Evolutionary conservation across 768 basidiomycete genomes (phyloP), one percentile per base, ranked within the genome.

Genomic region (Daedaleopsis nitida): DNA sequence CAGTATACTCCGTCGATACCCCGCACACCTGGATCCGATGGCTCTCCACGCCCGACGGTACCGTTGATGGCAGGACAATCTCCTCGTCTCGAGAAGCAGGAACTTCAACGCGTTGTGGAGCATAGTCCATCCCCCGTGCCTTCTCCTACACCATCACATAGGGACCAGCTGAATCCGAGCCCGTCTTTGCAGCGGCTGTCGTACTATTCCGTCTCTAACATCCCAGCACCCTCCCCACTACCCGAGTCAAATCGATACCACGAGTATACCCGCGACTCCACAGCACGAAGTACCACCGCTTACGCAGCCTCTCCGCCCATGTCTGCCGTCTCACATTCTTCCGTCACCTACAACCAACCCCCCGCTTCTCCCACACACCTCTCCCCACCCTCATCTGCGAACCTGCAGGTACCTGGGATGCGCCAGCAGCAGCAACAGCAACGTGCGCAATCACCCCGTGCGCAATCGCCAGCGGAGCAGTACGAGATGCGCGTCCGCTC

Each of bases 141-240:
- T 32, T 45, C 53, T 0, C 55, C 62, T 27, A 51, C 55, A 6
- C 56, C 44, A n/a, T 53, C 57, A 11, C 42, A 19, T 14, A 50
- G 59, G 11, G 59, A 50, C 2, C 52, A 59, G 47, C 39, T 49
- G 14, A 45, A 47, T 14, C 21, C 58, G 17, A 62, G 62, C n/a
- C 59, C 69, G n/a, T 65, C 55, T 11, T 53, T 43, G 53, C 62
- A 58, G 37, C 63, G 65, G 13, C 49, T 60, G 24, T 91, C 91
- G 17, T 90, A 88, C 67, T 73, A 92, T 70, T 88, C 89, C 60
- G 68, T 76, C 63, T 74, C 72, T 55, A 72, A 83, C 70, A 69
- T 87, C 72, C 77, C 80, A 1, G 68, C 78, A 5, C 79, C 85
- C 13, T 88, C 88, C 5, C 87, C 88, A 0, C 69, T 84, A 45